Conservation (phyloP, 2,329 filamentous ascomycete genomes). For the Gaeumannomyces sp. region DNA sequence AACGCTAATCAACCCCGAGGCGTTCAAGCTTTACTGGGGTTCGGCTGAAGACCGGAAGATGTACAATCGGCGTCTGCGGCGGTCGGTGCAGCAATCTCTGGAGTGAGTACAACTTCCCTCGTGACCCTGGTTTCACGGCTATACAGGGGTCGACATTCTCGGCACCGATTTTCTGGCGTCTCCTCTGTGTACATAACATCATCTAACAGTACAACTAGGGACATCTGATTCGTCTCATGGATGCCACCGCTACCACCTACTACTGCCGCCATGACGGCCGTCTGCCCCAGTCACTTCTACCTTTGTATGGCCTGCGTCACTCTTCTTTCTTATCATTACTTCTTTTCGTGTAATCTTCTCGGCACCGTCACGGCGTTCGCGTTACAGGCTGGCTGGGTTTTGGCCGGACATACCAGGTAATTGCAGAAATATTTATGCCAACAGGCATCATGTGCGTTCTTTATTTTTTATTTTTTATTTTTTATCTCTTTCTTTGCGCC, state of each 20-base stretch:
- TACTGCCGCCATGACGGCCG: not conserved
- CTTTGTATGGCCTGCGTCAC: not conserved
- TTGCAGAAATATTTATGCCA: not conserved
- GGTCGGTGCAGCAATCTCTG: constrained; percentile 66
- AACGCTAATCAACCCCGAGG: constrained; percentile 79
- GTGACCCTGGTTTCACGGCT: too few relatives aligned
- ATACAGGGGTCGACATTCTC: not conserved
- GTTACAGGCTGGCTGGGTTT: not conserved
- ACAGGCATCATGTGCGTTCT: constrained; percentile 3
- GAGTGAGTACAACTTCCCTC: constrained; percentile 40
- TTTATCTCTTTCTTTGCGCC: not conserved
- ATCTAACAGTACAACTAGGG: not conserved
- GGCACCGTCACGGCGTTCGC: not conserved
- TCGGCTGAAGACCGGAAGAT: constrained; percentile 69
- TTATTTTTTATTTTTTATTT: constrained; percentile 1
- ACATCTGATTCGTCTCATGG: not conserved
- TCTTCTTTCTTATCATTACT: not conserved
- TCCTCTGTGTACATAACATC: not conserved
- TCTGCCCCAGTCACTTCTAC: not conserved
- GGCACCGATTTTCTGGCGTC: not conserved
- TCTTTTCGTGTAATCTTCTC: not conserved
- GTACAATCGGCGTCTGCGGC: constrained; percentile 75
- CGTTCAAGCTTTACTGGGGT: constrained; percentile 83
- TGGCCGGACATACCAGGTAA: constrained; percentile 1
- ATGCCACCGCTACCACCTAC: not conserved